These are phyloP conservation scores for Argentina anserina DNA, from an alignment of 306 rosid species.

Conservation along the genomic window DNA sequence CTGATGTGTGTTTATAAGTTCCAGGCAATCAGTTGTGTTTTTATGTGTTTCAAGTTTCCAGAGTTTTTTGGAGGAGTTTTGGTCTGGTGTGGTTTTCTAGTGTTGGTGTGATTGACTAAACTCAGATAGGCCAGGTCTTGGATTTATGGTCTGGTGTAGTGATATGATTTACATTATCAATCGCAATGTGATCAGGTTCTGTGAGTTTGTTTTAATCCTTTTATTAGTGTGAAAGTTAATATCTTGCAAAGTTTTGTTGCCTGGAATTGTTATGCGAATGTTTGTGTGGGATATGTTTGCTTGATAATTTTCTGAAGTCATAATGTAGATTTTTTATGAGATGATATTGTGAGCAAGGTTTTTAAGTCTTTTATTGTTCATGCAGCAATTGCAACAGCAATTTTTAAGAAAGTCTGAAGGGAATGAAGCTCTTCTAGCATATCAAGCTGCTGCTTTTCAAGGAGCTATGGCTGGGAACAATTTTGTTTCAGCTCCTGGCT, in stretches of 20 bases:
- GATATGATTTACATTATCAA: not conserved
- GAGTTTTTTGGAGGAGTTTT: constrained; percentile 10
- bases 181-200: not conserved
- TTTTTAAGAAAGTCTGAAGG: constrained; percentile 85
- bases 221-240: not conserved
- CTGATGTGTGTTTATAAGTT: constrained; percentile 13
- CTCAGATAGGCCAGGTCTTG: not conserved
- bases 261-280: not conserved
- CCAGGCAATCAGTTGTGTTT: constrained; percentile 16
- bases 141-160: not conserved
- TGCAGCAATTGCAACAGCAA: constrained; percentile 79
- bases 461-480: constrained; percentile 57
- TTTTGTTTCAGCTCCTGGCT: constrained; percentile 54
- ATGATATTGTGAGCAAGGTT: not conserved
- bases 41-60: not conserved
- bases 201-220: not conserved
- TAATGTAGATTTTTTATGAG: not conserved
- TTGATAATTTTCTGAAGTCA: not conserved
- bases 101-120: not conserved
- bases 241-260: not conserved
- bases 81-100: not conserved
- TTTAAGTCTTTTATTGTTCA: constrained; percentile 5
- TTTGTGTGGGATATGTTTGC: not conserved
- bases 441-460: constrained; percentile 68
- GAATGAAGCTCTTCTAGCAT: constrained; percentile 66